Percentiles rank a stretch among this genome's conserved stretches.
Evolutionary conservation across 371 early-diverging fungal species (phyloP).

Genomic region (Aphelidium insulamus): DNA sequence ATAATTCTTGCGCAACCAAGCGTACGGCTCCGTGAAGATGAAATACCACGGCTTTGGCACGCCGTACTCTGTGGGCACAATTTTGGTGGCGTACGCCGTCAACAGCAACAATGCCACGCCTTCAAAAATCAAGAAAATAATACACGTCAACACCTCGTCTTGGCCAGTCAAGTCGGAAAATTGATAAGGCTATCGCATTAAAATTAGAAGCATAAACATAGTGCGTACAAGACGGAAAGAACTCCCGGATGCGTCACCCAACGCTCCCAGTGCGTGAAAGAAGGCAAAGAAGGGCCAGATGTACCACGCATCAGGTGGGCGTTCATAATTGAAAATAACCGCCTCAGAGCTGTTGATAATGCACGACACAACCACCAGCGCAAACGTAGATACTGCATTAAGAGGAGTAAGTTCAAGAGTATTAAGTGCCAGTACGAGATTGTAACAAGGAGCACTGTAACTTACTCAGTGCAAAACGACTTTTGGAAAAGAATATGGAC

Average conservation of each 20-base stretch:
- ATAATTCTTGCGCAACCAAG: too few species aligned
- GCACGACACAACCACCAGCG: conserved; percentile 31
- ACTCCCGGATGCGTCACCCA: conserved; percentile 18
- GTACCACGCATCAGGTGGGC: conserved; percentile 21
- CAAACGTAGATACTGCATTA: conserved; percentile 16
- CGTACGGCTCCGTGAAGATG: conserved; percentile 21
- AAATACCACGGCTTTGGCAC: conserved; percentile 36
- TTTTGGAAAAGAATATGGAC: conserved; percentile 27
- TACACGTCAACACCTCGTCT: conserved; percentile 21
- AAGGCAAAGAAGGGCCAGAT: conserved; percentile 55
- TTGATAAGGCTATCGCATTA: conserved; percentile 18
- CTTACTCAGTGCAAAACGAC: conserved; percentile 21
- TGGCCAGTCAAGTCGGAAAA: conserved; percentile 11
- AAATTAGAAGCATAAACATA: too few species aligned
- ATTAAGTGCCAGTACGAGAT: background rate
- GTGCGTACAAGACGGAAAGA: conserved; percentile 1
- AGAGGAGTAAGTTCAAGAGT: background rate
- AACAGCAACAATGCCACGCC: conserved; percentile 20
- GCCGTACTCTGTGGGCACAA: conserved; percentile 38
- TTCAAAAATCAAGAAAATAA: conserved; percentile 22
- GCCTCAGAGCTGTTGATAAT: conserved; percentile 24
- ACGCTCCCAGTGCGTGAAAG: conserved; percentile 22
- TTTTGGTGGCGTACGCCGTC: conserved; percentile 21
- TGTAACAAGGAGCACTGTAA: background rate
- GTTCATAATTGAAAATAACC: conserved; percentile 10